Conservation (phyloP, 1,139 yeast genomes). For the Hansenula sp. region DNA sequence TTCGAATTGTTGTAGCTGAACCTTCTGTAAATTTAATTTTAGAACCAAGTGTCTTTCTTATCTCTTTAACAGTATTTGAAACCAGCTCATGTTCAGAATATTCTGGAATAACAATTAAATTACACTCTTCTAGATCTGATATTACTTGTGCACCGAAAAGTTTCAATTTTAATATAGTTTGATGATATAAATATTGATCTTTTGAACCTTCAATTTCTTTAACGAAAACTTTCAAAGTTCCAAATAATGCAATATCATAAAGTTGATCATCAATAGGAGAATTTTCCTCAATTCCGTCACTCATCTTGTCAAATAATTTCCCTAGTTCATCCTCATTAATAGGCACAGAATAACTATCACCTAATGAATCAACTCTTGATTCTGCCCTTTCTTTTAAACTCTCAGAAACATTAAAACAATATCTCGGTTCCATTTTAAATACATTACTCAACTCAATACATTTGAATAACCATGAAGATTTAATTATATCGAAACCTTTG, state of each 20-base stretch:
- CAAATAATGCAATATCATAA: slow-evolving; percentile 14
- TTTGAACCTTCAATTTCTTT: slow-evolving; percentile 10
- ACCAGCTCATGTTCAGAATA: slow-evolving; percentile 2
- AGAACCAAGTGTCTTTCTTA: slow-evolving; percentile 24
- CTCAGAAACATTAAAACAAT: slow-evolving; percentile 39
- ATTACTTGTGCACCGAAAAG: slow-evolving; percentile 25
- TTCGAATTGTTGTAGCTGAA: slow-evolving; percentile 28
- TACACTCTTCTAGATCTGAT: slow-evolving; percentile 14
- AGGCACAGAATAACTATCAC: slow-evolving; percentile 46
- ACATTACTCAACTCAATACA: slow-evolving; percentile 42
- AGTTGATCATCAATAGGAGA: slow-evolving; percentile 5
- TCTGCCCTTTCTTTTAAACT: slow-evolving; percentile 19
- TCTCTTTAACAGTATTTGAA: slow-evolving; percentile 2
- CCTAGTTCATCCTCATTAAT: slow-evolving; percentile 15
- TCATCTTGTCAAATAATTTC: slow-evolving; percentile 8
- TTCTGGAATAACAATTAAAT: slow-evolving; percentile 22
- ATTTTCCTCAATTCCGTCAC: slow-evolving; percentile 6
- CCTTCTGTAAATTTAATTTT: slow-evolving; percentile 17
- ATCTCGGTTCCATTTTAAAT: slow-evolving; percentile 56
- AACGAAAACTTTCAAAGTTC: slow-evolving; percentile 26
- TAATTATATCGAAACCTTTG: slow-evolving; percentile 54
- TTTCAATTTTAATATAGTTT: slow-evolving; percentile 11
- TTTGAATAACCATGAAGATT: slow-evolving; percentile 70
- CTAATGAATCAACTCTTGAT: slow-evolving; percentile 41
- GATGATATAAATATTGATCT: slow-evolving; percentile 5